phyloP scores from a whole-genome alignment of 2,329 filamentous ascomycete genomes.

The Juglanconis juglandina region DNA sequence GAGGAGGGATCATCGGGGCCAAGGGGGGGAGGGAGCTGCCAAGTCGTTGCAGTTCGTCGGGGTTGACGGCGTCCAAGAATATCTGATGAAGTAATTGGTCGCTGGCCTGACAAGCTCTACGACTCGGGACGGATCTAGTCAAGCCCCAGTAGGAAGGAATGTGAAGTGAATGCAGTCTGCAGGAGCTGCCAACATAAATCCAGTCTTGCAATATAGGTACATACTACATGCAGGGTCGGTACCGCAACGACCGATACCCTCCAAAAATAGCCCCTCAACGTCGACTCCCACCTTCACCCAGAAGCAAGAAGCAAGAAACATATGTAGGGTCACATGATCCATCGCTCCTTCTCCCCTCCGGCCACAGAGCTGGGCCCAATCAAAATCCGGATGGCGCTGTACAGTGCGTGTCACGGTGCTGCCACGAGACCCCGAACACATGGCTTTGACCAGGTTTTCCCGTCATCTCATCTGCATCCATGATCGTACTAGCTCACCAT shows the following conservation, averaged over 20 bases:
- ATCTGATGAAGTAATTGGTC: background rate
- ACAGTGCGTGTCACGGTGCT: slow-evolving; percentile 9
- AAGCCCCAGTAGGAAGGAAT: too few species aligned
- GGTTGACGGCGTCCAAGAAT: background rate
- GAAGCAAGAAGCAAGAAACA: background rate
- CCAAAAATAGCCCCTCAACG: too few species aligned
- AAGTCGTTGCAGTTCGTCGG: background rate
- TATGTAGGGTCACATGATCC: slow-evolving; percentile 2
- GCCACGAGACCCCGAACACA: slow-evolving; percentile 9
- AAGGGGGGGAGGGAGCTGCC: background rate
- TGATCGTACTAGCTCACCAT: background rate
- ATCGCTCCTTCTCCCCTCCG: background rate
- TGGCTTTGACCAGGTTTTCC: slow-evolving; percentile 11
- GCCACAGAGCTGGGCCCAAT: slow-evolving; percentile 18
- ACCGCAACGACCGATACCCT: too few species aligned
- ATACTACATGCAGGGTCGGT: too few species aligned
- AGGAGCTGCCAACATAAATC: too few species aligned
- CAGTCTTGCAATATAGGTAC: too few species aligned
- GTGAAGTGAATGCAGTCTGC: too few species aligned
- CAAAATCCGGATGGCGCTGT: background rate
- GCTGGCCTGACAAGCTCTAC: background rate
- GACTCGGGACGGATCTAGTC: background rate
- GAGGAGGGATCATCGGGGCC: background rate
- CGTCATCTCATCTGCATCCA: background rate
- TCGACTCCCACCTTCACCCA: background rate